Percentiles rank a stretch among this genome's conserved stretches.
phyloP scores from a whole-genome alignment of 148 eudicot species.

The Vaccinium darrowii region DNA sequence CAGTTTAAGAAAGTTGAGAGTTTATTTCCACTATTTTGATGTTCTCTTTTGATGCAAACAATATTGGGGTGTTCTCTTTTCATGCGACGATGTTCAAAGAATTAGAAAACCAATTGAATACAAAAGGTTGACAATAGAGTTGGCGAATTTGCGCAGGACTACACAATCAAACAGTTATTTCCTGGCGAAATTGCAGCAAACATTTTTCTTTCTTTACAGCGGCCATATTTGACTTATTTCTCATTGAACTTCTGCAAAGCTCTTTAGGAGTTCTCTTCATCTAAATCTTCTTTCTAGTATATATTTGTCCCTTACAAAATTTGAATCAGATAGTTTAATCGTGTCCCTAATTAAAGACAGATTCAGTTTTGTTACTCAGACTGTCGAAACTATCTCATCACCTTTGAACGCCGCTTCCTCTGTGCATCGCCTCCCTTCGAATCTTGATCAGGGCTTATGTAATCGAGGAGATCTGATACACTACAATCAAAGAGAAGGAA shows the following conservation, averaged over 20 bases:
- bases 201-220: neutral
- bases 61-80: neutral
- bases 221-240: neutral
- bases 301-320: neutral
- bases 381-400: conserved; percentile 26
- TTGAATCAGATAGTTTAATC: neutral
- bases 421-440: conserved; percentile 69
- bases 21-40: neutral
- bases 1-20: neutral
- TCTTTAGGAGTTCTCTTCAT: neutral
- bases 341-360: neutral
- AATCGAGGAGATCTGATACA: conserved; percentile 98
- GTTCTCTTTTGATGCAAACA: neutral
- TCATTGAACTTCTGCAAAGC: neutral
- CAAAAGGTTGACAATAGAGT: neutral
- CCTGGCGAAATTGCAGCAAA: neutral
- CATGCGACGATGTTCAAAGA: neutral
- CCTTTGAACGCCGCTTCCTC: conserved; percentile 92
- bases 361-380: neutral
- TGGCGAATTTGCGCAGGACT: neutral
- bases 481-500: conserved; percentile 36
- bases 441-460: conserved; percentile 81
- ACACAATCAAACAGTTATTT: neutral
- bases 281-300: neutral
- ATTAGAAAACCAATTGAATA: neutral